phyloP scores from a whole-genome alignment of 768 basidiomycete species.

The Amanita muscaria region DNA sequence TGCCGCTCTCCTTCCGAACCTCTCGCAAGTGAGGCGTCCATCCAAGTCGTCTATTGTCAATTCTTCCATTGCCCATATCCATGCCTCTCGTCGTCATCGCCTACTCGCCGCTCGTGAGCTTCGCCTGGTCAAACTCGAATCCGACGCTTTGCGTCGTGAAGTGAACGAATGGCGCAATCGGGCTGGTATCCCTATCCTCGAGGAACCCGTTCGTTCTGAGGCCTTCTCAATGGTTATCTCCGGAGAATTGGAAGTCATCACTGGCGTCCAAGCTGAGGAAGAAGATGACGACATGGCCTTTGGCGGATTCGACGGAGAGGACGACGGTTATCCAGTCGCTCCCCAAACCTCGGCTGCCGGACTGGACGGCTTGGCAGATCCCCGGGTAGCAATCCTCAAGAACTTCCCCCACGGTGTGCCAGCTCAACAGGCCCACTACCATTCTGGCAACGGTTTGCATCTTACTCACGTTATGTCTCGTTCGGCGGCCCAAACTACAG shows the following conservation, averaged over 20 bases:
- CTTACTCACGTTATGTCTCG: conserved; percentile 13
- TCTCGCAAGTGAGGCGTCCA: conserved; percentile 85
- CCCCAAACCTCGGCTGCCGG: conserved; percentile 9
- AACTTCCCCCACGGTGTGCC: conserved; percentile 26
- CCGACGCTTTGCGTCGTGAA: conserved; percentile 82
- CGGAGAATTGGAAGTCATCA: conserved; percentile 63
- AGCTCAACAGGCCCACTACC: background rate
- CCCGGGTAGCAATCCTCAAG: conserved; percentile 28
- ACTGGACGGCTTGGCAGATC: conserved; percentile 25
- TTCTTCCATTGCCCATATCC: conserved; percentile 84
- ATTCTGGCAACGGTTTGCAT: conserved; percentile 10
- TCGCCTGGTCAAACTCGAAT: conserved; percentile 67
- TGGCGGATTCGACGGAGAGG: conserved; percentile 25
- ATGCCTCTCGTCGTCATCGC: conserved; percentile 74
- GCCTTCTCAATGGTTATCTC: conserved; percentile 62
- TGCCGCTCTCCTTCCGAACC: conserved; percentile 83
- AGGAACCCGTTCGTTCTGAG: conserved; percentile 66
- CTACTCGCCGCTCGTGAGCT: conserved; percentile 76
- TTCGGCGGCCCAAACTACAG: conserved; percentile 7
- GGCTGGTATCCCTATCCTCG: conserved; percentile 58
- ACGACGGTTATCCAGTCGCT: conserved; percentile 27
- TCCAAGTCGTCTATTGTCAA: conserved; percentile 97
- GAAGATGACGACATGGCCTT: conserved; percentile 39
- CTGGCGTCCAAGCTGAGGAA: conserved; percentile 37
- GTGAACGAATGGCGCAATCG: conserved; percentile 90